These are phyloP conservation scores for Polyporus arcularius DNA, from an alignment of 768 basidiomycete species.

Conservation along the genomic window DNA sequence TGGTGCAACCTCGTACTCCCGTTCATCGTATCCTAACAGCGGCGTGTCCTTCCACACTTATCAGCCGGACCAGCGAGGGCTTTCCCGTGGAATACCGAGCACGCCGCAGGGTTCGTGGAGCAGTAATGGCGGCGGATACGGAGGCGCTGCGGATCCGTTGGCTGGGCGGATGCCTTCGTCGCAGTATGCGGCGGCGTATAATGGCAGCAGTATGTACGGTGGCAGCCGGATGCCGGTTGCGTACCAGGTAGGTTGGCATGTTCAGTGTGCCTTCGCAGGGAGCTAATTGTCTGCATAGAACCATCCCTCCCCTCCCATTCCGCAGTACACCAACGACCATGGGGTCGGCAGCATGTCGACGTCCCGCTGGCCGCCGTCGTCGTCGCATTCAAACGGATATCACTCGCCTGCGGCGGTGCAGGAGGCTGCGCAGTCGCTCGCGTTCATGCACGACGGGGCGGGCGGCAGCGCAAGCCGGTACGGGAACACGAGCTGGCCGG, in stretches of 20 bases:
- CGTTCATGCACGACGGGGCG: slow-evolving; percentile 7
- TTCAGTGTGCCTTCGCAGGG: too few species aligned
- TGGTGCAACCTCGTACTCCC: slow-evolving; percentile 18
- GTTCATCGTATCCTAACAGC: slow-evolving; percentile 18
- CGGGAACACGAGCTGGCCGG: too few species aligned
- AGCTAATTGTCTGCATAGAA: background rate
- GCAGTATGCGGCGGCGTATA: slow-evolving; percentile 14
- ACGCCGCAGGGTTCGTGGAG: slow-evolving; percentile 11
- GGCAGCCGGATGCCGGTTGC: slow-evolving; percentile 7
- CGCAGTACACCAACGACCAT: background rate
- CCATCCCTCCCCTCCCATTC: background rate
- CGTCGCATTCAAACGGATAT: slow-evolving; percentile 12
- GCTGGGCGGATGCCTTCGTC: slow-evolving; percentile 9
- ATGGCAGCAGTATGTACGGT: slow-evolving; percentile 5
- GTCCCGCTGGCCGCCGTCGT: slow-evolving; percentile 8
- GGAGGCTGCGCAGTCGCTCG: slow-evolving; percentile 16
- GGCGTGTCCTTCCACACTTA: slow-evolving; percentile 28
- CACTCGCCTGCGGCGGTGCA: slow-evolving; percentile 6
- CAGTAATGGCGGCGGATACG: slow-evolving; percentile 11
- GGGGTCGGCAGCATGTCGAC: slow-evolving; percentile 2
- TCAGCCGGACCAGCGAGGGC: slow-evolving; percentile 29
- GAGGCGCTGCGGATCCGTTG: slow-evolving; percentile 7
- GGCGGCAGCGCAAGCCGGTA: background rate
- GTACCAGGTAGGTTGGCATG: slow-evolving; percentile 13
- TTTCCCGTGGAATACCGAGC: slow-evolving; percentile 3